Base-by-base conservation (phyloP, 306 rosid genomes). In the Rubus idaeus region DNA sequence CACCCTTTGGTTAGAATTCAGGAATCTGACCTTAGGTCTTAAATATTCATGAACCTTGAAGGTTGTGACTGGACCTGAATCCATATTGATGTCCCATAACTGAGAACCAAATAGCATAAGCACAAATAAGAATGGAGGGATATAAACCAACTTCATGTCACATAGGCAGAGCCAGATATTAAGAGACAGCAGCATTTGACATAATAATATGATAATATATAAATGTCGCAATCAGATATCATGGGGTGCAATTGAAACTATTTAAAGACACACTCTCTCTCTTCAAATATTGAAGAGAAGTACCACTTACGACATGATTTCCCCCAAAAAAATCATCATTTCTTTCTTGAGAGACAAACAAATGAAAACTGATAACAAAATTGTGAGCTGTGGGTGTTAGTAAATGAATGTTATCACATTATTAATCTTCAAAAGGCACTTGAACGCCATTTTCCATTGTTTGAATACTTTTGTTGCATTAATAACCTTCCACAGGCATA, bases 41-140 rank as follows among this genome's bases (percentile, higher is more conserved):
- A 96, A 80, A 80, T 92, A 81, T 86, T 96, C 99, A 37, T 96
- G 99, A 83, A 92, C 99, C 83, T 89, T 94, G 89, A 89, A 96
- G 68, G 99, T 88, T n/a, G 94, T 42, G 67, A 96, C 96, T 0
- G 99, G 99, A 72, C 98, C 97, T 53, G 99, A 89, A 88, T 96
- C 99, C 99, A 96, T 96, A 72, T 96, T 92, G 81, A 96, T 92
- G 88, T 96, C 99, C 99, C 99, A 96, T 83, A 96, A 86, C 99
- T 96, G 96, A 79, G 45, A 83, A 75, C 60, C 78, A 88, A 52
- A 73, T 75, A 76, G 75, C 49, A 61, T 10, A 18, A 17, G 71
- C 47, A 46, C 53, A 58, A 45, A 53, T 50, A 20, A 47, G 53
- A 73, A 55, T 70, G 58, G 42, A 75, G 52, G 76, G 26, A 11